Conservation (phyloP, 345 rosid species). For the Cardamine chenopodiifolia region DNA sequence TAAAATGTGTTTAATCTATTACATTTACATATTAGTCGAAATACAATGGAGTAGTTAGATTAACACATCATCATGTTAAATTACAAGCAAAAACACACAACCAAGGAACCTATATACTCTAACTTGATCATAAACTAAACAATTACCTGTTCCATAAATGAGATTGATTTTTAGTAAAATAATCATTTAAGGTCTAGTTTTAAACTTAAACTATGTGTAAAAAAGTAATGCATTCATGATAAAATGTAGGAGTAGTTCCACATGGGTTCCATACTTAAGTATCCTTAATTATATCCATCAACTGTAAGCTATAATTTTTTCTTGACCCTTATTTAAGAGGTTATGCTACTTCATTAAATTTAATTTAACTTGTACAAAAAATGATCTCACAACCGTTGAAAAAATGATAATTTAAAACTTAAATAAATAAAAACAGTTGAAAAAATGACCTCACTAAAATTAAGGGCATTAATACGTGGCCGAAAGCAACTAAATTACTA, state of each 20-base stretch:
- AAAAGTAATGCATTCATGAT: neutral
- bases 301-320: constrained; percentile 11
- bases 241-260: neutral
- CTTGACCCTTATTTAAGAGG: neutral
- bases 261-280: neutral
- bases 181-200: neutral
- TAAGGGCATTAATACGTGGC: constrained; percentile 22
- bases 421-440: constrained; percentile 2
- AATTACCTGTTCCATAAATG: neutral
- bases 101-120: neutral
- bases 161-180: neutral
- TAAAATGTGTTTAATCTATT: neutral
- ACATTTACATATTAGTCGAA: neutral
- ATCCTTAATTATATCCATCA: constrained; percentile 15
- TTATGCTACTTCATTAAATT: neutral
- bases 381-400: constrained; percentile 30
- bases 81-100: constrained; percentile 16
- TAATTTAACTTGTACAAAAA: constrained; percentile 8
- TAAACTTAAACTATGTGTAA: neutral
- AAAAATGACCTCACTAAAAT: constrained; percentile 4
- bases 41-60: constrained; percentile 30
- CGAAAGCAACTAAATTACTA: constrained; percentile 29
- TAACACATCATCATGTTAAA: constrained; percentile 28
- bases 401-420: neutral
- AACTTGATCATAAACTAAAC: neutral